Evolutionary conservation across 2,329 filamentous ascomycete genomes (phyloP).

Genomic region (Talaromyces sp.): DNA sequence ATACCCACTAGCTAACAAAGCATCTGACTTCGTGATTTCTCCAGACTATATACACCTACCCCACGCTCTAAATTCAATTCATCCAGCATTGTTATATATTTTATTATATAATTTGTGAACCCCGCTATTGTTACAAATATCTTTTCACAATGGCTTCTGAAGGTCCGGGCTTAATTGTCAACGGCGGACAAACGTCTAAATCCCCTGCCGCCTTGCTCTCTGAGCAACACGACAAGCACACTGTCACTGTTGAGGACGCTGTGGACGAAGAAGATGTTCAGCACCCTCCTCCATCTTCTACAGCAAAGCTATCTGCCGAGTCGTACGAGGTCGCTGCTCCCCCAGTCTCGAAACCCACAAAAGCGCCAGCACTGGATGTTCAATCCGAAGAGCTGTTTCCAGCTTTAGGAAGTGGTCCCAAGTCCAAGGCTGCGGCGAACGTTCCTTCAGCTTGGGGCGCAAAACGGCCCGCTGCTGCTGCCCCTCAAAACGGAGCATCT

Average conservation of each 20-base stretch:
- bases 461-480: slow-evolving; percentile 49
- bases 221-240: slow-evolving; percentile 55
- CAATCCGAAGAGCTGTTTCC: slow-evolving; percentile 90
- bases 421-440: slow-evolving; percentile 57
- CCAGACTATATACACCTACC: not conserved
- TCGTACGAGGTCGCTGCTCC: slow-evolving; percentile 2
- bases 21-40: not conserved
- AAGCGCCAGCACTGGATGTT: slow-evolving; percentile 63
- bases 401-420: slow-evolving; percentile 71
- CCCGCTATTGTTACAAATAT: not conserved
- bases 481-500: slow-evolving; percentile 45
- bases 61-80: not conserved
- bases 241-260: slow-evolving; percentile 74
- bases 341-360: slow-evolving; percentile 37
- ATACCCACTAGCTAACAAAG: not conserved
- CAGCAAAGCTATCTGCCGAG: slow-evolving; percentile 25
- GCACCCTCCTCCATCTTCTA: slow-evolving; percentile 52
- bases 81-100: not conserved
- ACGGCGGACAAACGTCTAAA: slow-evolving; percentile 34
- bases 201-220: slow-evolving; percentile 54
- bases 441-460: slow-evolving; percentile 74
- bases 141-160: slow-evolving; percentile 34
- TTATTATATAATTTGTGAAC: not conserved
- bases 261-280: slow-evolving; percentile 72
- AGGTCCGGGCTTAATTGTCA: slow-evolving; percentile 29